These are phyloP conservation scores for Ogataea methanolica DNA, from an alignment of 805 yeast species.

Conservation along the genomic window DNA sequence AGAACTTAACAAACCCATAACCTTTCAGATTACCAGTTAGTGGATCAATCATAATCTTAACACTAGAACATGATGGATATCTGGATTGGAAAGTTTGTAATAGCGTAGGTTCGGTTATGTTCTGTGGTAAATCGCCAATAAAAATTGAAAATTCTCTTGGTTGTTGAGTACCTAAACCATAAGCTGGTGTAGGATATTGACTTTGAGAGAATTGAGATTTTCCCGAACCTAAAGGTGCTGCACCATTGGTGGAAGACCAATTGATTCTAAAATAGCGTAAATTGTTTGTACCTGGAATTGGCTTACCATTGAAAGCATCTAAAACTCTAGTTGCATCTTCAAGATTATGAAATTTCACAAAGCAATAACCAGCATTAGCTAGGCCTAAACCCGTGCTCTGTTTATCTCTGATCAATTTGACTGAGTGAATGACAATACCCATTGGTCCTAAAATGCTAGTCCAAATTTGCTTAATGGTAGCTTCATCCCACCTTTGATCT, in stretches of 20 bases:
- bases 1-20: slow-evolving; percentile 84
- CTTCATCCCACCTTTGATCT: slow-evolving; percentile 81
- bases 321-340: slow-evolving; percentile 64
- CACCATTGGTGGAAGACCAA: slow-evolving; percentile 57
- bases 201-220: too few relatives aligned
- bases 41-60: slow-evolving; percentile 74
- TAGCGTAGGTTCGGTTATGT: slow-evolving; percentile 62
- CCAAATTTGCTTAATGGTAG: slow-evolving; percentile 66
- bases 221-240: slow-evolving; percentile 13
- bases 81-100: slow-evolving; percentile 62
- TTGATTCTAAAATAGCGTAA: slow-evolving; percentile 59
- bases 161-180: slow-evolving; percentile 1
- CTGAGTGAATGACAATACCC: slow-evolving; percentile 44
- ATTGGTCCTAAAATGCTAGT: slow-evolving; percentile 43
- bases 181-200: slow-evolving; percentile 1
- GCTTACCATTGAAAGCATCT: slow-evolving; percentile 56
- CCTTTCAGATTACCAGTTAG: slow-evolving; percentile 70
- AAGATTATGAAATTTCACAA: slow-evolving; percentile 63
- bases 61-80: slow-evolving; percentile 71
- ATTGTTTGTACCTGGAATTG: slow-evolving; percentile 61
- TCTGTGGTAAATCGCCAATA: slow-evolving; percentile 80
- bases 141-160: slow-evolving; percentile 60
- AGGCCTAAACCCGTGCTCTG: slow-evolving; percentile 29
- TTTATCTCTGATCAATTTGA: slow-evolving; percentile 71
- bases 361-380: slow-evolving; percentile 71